Evolutionary conservation across 805 yeast species (phyloP), one percentile per base, ranked within the genome.

Genomic region (Candida pseudofarinosa): DNA sequence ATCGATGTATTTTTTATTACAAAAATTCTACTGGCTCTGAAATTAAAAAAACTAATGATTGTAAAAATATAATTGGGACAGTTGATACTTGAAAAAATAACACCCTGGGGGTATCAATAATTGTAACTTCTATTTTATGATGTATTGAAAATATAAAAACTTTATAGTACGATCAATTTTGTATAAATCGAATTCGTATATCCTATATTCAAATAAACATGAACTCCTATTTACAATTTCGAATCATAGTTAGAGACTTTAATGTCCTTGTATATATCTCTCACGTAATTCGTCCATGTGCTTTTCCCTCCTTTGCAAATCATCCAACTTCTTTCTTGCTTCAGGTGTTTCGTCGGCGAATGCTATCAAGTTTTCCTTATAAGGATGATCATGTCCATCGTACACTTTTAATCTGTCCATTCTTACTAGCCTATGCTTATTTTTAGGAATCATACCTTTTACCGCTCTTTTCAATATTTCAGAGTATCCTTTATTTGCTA

Each of bases 391-490:
- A 44, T 88, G 80, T 20, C 91, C 97, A 54, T 95, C 98, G 61
- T 77, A 86, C 0, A 88, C 80, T 65, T 88, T 89, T 47, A 93
- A 73, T 59, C 99, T 79, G 19, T 80, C 91, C 56, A 93, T 64
- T 62, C 99, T 81, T 12, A 72, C 67, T 55, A 83, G 77, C 63
- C 98, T 80, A 49, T 84, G 77, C 55, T 82, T 81, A 63, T 93
- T 91, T 69, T 88, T 90, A 35, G 99, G 99, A 43, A 93, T 74
- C 99, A 93, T 93, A 43, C 95, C 95, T 49, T 88, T 83, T 4
- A 93, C 99, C 1, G 99, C 98, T 54, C 85, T 80, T 54, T 67
- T 78, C 54, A 93, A 69, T 10, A 90, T 69, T 63, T 93, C 98
- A n/a, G 88, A 83, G 53, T 81, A 86, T 5, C 99, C 99, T 55